These are phyloP conservation scores for Crithidia fasciculata DNA, from an alignment of 208 protist species.

Conservation along the genomic window DNA sequence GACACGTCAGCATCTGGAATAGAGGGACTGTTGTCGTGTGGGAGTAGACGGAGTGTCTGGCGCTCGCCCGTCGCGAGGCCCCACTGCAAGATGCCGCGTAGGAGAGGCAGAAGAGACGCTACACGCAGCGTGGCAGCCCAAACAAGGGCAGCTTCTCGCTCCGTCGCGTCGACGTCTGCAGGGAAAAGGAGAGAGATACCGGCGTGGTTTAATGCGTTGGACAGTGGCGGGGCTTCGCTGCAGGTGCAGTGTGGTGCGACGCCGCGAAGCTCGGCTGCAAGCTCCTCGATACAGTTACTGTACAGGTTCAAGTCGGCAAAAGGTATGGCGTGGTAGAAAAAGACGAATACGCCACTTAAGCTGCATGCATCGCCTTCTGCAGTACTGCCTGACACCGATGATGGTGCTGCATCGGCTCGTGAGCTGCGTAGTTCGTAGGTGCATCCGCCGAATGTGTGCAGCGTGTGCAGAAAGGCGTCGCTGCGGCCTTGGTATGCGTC, in stretches of 20 bases:
- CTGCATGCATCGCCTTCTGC: too few relatives aligned
- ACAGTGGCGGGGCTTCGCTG: background rate
- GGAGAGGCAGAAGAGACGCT: background rate
- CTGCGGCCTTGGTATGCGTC: background rate
- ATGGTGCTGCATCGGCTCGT: too few relatives aligned
- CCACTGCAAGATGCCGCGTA: background rate
- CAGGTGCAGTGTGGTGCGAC: background rate
- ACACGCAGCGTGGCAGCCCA: slow-evolving; percentile 5
- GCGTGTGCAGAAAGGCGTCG: background rate
- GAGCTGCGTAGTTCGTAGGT: background rate
- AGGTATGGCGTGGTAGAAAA: background rate
- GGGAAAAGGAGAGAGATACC: background rate
- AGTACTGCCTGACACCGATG: too few relatives aligned
- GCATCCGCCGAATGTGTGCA: slow-evolving; percentile 3
- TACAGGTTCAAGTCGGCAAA: background rate
- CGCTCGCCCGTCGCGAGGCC: background rate
- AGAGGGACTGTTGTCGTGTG: background rate
- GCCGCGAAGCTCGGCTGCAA: background rate
- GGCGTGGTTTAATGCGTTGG: background rate
- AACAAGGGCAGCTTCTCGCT: background rate
- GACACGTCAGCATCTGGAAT: too few relatives aligned
- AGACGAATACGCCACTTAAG: background rate
- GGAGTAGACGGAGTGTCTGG: background rate
- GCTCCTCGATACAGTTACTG: background rate
- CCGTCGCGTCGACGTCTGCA: background rate